phyloP scores from a whole-genome alignment of 371 early-diverging fungal genomes.

The Apophysomyces variabilis region DNA sequence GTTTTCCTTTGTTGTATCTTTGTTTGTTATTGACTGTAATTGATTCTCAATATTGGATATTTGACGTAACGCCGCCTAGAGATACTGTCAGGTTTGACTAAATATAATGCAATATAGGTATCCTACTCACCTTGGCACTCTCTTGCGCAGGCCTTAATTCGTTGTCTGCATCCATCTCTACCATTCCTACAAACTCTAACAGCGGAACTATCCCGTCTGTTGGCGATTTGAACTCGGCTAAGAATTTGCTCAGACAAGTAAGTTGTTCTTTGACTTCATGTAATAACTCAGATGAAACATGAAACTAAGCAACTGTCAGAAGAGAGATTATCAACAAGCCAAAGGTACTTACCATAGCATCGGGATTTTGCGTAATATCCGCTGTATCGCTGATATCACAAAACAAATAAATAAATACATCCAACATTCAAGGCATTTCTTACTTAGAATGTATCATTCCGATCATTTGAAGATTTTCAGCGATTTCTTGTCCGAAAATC shows the following conservation, averaged over 20 bases:
- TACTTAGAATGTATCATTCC: slow-evolving; percentile 13
- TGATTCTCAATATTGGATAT: slow-evolving; percentile 17
- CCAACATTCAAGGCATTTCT: not conserved
- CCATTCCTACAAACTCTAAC: slow-evolving; percentile 43
- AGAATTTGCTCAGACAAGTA: not conserved
- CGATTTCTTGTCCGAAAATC: slow-evolving; percentile 19
- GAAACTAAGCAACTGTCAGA: not conserved
- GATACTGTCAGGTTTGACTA: not conserved
- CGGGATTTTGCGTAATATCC: not conserved
- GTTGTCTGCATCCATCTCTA: slow-evolving; percentile 47
- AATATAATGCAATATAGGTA: not conserved
- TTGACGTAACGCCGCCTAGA: slow-evolving; percentile 24
- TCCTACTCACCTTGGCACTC: slow-evolving; percentile 39
- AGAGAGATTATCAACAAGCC: not conserved
- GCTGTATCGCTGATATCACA: not conserved
- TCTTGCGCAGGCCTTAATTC: slow-evolving; percentile 50
- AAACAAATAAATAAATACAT: not conserved
- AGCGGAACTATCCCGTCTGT: slow-evolving; percentile 38
- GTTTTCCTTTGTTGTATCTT: slow-evolving; percentile 18
- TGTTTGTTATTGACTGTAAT: not conserved
- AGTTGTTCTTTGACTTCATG: slow-evolving; percentile 12
- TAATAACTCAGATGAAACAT: slow-evolving; percentile 11
- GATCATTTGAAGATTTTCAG: slow-evolving; percentile 18
- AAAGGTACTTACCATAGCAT: not conserved
- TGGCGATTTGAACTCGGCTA: slow-evolving; percentile 27